Evolutionary conservation across 768 basidiomycete species (phyloP).

Genomic region (Trichaptum fuscoviolaceum): DNA sequence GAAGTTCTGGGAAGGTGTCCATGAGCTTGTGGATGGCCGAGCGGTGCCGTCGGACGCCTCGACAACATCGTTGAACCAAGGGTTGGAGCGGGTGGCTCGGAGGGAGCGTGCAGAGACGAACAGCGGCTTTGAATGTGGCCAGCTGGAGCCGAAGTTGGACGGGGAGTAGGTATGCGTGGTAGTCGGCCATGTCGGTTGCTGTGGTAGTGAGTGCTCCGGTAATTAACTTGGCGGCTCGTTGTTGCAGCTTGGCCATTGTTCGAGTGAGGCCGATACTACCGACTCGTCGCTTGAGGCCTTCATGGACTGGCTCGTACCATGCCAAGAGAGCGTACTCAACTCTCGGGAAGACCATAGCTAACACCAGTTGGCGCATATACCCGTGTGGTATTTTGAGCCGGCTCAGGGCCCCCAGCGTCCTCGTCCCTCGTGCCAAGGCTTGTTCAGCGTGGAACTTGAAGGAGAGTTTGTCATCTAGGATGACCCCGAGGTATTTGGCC

Average conservation of each 20-base stretch:
- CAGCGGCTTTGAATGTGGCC: constrained; percentile 2
- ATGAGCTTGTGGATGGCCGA: constrained; percentile 16
- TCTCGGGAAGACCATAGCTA: not conserved
- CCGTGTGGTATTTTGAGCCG: not conserved
- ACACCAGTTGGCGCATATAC: not conserved
- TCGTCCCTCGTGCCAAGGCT: constrained; percentile 3
- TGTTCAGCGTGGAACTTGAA: constrained; percentile 14
- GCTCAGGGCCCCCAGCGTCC: not conserved
- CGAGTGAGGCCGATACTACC: constrained; percentile 1
- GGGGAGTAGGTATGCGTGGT: constrained; percentile 10
- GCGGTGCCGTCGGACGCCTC: not conserved
- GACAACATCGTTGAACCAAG: not conserved
- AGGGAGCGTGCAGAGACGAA: constrained; percentile 14
- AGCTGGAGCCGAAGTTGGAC: constrained; percentile 6
- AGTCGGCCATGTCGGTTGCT: constrained; percentile 11
- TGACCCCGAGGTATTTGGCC: constrained; percentile 13
- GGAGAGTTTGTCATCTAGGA: constrained; percentile 11
- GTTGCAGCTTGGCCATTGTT: constrained; percentile 14
- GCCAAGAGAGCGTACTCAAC: not conserved
- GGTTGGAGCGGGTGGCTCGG: constrained; percentile 9
- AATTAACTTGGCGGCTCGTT: constrained; percentile 14
- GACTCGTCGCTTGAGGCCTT: accelerated
- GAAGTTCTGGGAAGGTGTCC: not conserved
- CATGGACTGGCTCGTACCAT: not conserved
- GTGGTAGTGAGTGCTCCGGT: constrained; percentile 17